Evolutionary conservation across 306 rosid genomes (phyloP).

Genomic region (Hippophae rhamnoides): DNA sequence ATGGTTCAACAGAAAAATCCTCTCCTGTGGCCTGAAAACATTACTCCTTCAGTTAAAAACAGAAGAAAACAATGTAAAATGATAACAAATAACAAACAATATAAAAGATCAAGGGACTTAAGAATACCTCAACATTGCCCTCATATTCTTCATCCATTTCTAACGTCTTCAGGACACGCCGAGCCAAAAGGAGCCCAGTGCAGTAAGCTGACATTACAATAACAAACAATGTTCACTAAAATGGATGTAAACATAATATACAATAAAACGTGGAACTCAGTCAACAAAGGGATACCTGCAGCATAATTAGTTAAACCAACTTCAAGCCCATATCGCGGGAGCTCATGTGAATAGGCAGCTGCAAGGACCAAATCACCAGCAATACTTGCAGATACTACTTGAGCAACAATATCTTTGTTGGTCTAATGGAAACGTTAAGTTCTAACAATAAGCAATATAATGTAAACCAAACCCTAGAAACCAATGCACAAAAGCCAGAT

Average conservation of each 20-base stretch:
- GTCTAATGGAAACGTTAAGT: conserved; percentile 40
- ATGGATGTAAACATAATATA: background rate
- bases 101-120: too few relatives aligned
- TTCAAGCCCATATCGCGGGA: conserved; percentile 63
- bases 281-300: conserved; percentile 43
- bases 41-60: background rate
- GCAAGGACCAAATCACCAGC: conserved; percentile 80
- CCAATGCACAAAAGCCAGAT: background rate
- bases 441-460: background rate
- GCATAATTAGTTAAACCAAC: conserved; percentile 92
- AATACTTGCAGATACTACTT: conserved; percentile 68
- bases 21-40: conserved; percentile 63
- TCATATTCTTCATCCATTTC: conserved; percentile 78
- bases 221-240: background rate
- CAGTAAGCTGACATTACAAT: conserved; percentile 51
- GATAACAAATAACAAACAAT: background rate
- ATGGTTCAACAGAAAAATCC: conserved; percentile 85
- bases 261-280: too few relatives aligned
- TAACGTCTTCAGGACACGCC: conserved; percentile 58
- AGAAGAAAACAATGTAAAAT: background rate
- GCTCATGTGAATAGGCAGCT: conserved; percentile 70
- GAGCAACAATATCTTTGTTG: conserved; percentile 68
- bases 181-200: conserved; percentile 88
- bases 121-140: conserved; percentile 79
- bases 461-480: too few relatives aligned